Evolutionary conservation across 352 stramenopile species (phyloP), one percentile per base, ranked within the genome.

Genomic region (Globisporangium nagaii): DNA sequence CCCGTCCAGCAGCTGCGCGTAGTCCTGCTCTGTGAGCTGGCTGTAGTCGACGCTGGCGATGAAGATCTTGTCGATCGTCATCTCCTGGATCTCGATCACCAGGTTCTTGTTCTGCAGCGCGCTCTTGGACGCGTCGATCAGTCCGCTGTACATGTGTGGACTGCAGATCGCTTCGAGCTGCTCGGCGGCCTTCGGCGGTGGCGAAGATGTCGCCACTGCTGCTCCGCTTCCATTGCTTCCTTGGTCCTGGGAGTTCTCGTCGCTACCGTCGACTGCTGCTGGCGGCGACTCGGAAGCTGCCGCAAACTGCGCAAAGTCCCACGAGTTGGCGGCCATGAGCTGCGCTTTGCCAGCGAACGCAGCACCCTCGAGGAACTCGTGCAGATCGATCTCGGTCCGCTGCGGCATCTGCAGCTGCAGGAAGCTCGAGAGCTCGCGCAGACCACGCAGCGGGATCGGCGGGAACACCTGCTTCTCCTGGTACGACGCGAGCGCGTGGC

Each of bases 291-390:
- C 40, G n/a, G 28, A n/a, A 12, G 59, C 69, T 1, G 56, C 63
- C 0, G 66, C 59, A 40, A 62, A 78, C 20, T 62, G 24, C 2
- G 56, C 58, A 28, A 78, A 78, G 17, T 73, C 62, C 13, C 62
- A 53, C 22, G 69, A 75, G 42, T 75, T 78, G 12, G 68, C 66
- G 0, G 66, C 60, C 27, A 61, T 63, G 2, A 75, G 59, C 24
- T 78, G 65, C 46, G 32, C 19, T n/a, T 62, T 51, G 4, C 56
- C 42, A 1, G 70, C 68, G 30, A 51, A 58, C 27, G 71, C 62
- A 9, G 56, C 67, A 1, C 70, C 70, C 7, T 70, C 43, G 4
- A 80, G 55, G 51, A 80, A 80, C 43, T 75, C 65, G n/a, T 47
- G 25, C 52, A 77, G 49, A 43, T 80, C 65, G 20, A 80, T 44